Evolutionary conservation across 2,329 filamentous ascomycete species (phyloP).

Genomic region (Amauroascus niger): DNA sequence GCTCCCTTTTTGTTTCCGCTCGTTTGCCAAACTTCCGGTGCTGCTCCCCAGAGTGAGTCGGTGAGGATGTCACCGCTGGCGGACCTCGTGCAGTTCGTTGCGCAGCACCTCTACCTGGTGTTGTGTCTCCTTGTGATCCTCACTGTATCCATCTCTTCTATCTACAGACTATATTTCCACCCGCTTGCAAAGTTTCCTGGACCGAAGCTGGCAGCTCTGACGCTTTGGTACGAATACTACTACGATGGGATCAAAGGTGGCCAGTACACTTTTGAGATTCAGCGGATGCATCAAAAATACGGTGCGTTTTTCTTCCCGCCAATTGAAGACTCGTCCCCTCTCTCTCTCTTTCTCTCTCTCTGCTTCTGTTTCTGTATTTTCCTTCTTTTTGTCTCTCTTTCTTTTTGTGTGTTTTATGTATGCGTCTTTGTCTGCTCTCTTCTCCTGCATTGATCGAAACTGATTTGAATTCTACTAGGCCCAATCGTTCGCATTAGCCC

Average conservation of each 20-base stretch:
- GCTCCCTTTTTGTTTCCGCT: neutral
- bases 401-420: no score
- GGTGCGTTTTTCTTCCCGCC: constrained; percentile 15
- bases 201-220: constrained; percentile 22
- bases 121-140: neutral
- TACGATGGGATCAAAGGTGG: constrained; percentile 22
- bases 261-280: constrained; percentile 25
- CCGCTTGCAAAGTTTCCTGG: constrained; percentile 24
- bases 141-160: neutral
- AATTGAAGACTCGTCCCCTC: no score
- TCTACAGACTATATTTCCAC: constrained; percentile 23
- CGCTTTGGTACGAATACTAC: constrained; percentile 24
- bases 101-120: constrained; percentile 2
- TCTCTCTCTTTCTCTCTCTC: no score
- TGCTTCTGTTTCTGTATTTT: no score
- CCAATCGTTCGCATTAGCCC: constrained; percentile 23
- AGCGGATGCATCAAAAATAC: constrained; percentile 27
- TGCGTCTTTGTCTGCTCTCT: no score
- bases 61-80: neutral
- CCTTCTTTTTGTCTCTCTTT: no score
- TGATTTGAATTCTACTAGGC: constrained; percentile 13
- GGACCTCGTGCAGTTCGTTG: neutral
- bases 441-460: neutral
- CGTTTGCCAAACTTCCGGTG: neutral
- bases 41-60: neutral